Percentiles rank a stretch among this genome's conserved stretches.
These are phyloP conservation scores for Melastoma malabathricum DNA, from an alignment of 345 rosid species.

Conservation along the genomic window DNA sequence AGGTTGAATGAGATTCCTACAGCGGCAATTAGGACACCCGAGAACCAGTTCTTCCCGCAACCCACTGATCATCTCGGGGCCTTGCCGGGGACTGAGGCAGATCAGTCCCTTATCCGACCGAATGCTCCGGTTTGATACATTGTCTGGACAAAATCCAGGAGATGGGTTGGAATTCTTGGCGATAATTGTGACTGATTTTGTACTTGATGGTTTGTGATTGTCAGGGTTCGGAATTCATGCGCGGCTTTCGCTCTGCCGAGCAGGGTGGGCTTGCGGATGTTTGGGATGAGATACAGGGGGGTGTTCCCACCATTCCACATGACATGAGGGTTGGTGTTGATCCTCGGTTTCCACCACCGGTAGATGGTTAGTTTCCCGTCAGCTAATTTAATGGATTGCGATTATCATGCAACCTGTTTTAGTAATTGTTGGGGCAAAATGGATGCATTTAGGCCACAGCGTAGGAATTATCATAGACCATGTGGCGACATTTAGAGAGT, in stretches of 20 bases:
- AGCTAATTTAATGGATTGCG: background rate
- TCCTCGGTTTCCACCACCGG: slow-evolving; percentile 37
- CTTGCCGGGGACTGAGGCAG: slow-evolving; percentile 82
- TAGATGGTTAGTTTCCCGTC: slow-evolving; percentile 42
- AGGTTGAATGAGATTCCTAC: slow-evolving; percentile 76
- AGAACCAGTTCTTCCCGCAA: slow-evolving; percentile 33
- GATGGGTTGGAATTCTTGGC: background rate
- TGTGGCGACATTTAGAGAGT: no score
- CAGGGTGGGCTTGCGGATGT: slow-evolving; percentile 60
- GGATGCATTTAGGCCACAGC: no score
- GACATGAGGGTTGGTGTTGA: slow-evolving; percentile 14
- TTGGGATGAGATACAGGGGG: slow-evolving; percentile 75
- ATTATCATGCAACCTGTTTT: no score
- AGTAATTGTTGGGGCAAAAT: no score
- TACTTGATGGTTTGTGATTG: background rate
- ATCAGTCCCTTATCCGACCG: slow-evolving; percentile 43
- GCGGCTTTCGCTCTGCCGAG: slow-evolving; percentile 48
- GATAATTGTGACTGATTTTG: background rate
- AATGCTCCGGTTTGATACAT: slow-evolving; percentile 42
- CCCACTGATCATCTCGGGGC: slow-evolving; percentile 32
- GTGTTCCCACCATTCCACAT: slow-evolving; percentile 33
- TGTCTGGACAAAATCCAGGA: background rate
- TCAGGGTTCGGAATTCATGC: slow-evolving; percentile 74
- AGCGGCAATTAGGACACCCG: slow-evolving; percentile 31
- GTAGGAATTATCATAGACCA: no score